These are phyloP conservation scores for Helianthus tuberosus DNA, from an alignment of 129 eudicot genomes.

Conservation along the genomic window DNA sequence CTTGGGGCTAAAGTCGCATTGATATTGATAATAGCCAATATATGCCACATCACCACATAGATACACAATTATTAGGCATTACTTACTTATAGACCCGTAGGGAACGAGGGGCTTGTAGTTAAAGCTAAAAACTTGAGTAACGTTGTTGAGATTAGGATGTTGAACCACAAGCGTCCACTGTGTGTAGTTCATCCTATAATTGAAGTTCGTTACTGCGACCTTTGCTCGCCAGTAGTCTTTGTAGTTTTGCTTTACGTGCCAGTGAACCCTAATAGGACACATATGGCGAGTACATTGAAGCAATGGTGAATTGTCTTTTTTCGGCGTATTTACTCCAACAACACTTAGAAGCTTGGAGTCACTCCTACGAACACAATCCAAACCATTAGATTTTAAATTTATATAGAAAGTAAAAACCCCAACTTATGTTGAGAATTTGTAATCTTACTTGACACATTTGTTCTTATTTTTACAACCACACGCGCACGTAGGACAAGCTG, in stretches of 20 bases:
- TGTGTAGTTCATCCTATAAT: slow-evolving; percentile 63
- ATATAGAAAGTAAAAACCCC: not conserved
- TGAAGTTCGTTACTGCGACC: slow-evolving; percentile 64
- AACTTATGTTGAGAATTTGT: not conserved
- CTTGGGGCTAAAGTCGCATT: too few relatives aligned
- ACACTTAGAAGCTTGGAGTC: slow-evolving; percentile 53
- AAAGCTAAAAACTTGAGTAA: slow-evolving; percentile 84
- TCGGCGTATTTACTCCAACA: slow-evolving; percentile 57
- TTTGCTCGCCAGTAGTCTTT: slow-evolving; percentile 73
- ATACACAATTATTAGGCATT: slow-evolving; percentile 17
- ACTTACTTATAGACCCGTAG: slow-evolving; percentile 64
- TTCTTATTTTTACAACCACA: slow-evolving; percentile 54
- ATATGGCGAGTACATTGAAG: slow-evolving; percentile 68
- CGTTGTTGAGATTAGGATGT: slow-evolving; percentile 77
- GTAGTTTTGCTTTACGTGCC: slow-evolving; percentile 75
- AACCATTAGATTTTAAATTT: not conserved
- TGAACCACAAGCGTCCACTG: slow-evolving; percentile 79
- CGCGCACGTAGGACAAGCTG: slow-evolving; percentile 54
- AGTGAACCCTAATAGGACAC: slow-evolving; percentile 71
- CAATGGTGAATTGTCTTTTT: slow-evolving; percentile 58
- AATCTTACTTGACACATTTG: slow-evolving; percentile 53
- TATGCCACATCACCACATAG: not conserved
- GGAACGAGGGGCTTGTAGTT: slow-evolving; percentile 84
- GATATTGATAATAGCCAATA: too few relatives aligned
- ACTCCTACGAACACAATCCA: slow-evolving; percentile 42